Evolutionary conservation across 2,329 filamentous ascomycete species (phyloP).

Genomic region (Talaromyces sp.): DNA sequence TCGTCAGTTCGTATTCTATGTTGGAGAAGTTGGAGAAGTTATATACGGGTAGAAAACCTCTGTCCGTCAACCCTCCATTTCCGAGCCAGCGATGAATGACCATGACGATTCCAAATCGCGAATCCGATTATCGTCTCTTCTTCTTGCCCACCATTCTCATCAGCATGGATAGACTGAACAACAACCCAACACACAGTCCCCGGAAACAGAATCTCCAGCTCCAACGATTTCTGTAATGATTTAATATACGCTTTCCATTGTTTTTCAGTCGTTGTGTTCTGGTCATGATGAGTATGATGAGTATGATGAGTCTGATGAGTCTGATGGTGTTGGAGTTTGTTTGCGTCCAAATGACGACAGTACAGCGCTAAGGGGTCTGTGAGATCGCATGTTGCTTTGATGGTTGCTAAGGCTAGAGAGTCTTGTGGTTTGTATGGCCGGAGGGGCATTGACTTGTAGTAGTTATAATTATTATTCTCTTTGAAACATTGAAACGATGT

Average conservation of each 20-base stretch:
- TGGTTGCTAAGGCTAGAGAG: conserved; percentile 7
- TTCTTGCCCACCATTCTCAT: not conserved
- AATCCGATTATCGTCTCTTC: conserved; percentile 3
- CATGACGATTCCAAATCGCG: conserved; percentile 11
- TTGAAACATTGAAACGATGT: no score
- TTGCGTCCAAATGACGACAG: conserved; percentile 1
- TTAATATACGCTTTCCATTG: conserved; percentile 10
- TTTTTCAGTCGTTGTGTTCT: not conserved
- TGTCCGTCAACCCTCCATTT: conserved; percentile 3
- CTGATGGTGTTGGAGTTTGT: not conserved
- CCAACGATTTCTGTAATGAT: conserved; percentile 1
- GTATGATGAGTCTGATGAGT: not conserved
- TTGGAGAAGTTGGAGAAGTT: not conserved
- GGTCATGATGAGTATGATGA: no score
- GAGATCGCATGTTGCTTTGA: conserved; percentile 13
- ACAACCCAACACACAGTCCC: conserved; percentile 10
- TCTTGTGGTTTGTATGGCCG: conserved; percentile 6
- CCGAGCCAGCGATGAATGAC: not conserved
- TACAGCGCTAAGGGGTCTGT: conserved; percentile 11
- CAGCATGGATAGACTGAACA: not conserved
- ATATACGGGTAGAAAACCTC: conserved; percentile 7
- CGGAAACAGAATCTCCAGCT: not conserved
- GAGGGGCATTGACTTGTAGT: conserved; percentile 8
- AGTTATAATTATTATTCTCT: no score
- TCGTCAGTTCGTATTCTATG: not conserved